Conservation (phyloP, 2,329 filamentous ascomycete genomes). For the Shiraia sp. region DNA sequence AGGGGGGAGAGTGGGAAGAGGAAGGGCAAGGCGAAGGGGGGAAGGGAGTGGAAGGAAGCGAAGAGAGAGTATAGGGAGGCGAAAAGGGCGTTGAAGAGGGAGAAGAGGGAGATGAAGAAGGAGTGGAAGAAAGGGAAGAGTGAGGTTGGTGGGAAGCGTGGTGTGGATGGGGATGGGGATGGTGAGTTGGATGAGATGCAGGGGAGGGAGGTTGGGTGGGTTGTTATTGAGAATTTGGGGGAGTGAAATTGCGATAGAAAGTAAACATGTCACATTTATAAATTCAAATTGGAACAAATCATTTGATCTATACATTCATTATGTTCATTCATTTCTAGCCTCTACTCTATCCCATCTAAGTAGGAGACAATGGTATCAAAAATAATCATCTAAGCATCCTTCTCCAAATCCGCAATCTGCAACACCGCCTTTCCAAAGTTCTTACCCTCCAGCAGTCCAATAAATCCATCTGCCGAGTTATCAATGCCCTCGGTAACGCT, state of each 20-base stretch:
- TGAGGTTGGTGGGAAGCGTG: background rate
- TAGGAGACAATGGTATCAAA: no score
- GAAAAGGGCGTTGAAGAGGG: slow-evolving; percentile 23
- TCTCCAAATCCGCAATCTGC: slow-evolving; percentile 58
- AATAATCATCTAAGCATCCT: no score
- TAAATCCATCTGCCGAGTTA: slow-evolving; percentile 70
- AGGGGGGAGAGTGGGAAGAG: slow-evolving; percentile 10
- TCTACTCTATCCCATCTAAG: no score
- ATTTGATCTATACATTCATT: no score
- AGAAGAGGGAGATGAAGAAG: slow-evolving; percentile 13
- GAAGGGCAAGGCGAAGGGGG: slow-evolving; percentile 24
- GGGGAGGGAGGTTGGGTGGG: slow-evolving; percentile 15
- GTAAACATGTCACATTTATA: no score
- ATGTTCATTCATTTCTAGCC: no score
- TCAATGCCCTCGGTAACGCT: slow-evolving; percentile 76
- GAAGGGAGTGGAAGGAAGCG: slow-evolving; percentile 27
- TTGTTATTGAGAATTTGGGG: slow-evolving; percentile 36
- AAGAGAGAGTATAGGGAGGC: slow-evolving; percentile 28
- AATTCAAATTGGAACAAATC: no score
- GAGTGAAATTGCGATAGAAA: background rate
- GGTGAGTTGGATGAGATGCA: slow-evolving; percentile 3
- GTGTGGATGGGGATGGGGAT: slow-evolving; percentile 4
- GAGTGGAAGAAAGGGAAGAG: slow-evolving; percentile 21
- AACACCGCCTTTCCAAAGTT: slow-evolving; percentile 88
- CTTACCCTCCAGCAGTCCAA: slow-evolving; percentile 75